phyloP scores from a whole-genome alignment of 805 yeast species.

The Brettanomyces sp. region DNA sequence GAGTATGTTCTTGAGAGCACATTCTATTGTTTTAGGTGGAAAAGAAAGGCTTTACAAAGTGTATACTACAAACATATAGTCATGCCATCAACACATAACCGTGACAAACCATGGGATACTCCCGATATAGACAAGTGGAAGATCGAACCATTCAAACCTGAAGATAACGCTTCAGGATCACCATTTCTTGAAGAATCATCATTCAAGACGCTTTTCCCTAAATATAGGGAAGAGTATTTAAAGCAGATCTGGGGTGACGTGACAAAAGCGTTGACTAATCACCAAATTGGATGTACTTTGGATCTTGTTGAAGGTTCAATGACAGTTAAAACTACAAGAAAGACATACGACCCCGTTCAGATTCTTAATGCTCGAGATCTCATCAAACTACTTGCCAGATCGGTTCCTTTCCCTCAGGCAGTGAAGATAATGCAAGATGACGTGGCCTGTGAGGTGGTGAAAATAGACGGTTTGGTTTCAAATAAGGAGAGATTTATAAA shows the following conservation, averaged over 20 bases:
- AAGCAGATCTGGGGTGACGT: constrained; percentile 92
- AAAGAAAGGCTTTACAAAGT: too few relatives aligned
- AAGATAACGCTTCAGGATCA: constrained; percentile 76
- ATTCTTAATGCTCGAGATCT: constrained; percentile 91
- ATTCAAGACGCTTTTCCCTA: constrained; percentile 91
- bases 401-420: constrained; percentile 96
- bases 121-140: constrained; percentile 92
- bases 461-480: constrained; percentile 80
- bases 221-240: constrained; percentile 86
- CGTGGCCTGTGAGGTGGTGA: constrained; percentile 90
- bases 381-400: constrained; percentile 85
- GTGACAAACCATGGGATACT: constrained; percentile 97
- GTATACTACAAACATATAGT: not conserved
- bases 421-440: constrained; percentile 86
- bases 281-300: constrained; percentile 72
- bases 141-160: constrained; percentile 78
- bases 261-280: constrained; percentile 64
- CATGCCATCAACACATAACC: constrained; percentile 93
- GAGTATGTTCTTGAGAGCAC: too few relatives aligned
- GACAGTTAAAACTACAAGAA: constrained; percentile 93
- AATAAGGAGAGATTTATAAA: constrained; percentile 92
- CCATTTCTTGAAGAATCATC: constrained; percentile 95
- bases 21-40: too few relatives aligned
- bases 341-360: constrained; percentile 90
- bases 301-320: constrained; percentile 94